phyloP scores from a whole-genome alignment of 2,329 filamentous ascomycete species.

The Pseudogymnoascus sp. region DNA sequence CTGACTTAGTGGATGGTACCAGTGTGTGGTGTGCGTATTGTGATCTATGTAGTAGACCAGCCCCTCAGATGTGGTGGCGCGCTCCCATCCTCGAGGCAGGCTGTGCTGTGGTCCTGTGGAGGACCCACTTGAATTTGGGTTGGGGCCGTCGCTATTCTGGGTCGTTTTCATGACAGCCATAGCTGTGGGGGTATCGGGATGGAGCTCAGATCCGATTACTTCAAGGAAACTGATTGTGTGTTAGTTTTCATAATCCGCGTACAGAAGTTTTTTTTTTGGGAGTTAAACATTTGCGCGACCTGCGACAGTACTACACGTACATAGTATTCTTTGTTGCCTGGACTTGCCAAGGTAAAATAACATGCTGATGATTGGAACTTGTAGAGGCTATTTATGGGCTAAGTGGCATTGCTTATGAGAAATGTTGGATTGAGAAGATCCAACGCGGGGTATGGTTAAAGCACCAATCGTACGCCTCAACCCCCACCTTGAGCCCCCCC shows the following conservation, averaged over 20 bases:
- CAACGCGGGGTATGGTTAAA: constrained; percentile 1
- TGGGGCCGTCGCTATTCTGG: background rate
- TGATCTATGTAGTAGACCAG: constrained; percentile 92
- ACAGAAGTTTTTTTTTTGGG: background rate
- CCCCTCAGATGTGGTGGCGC: constrained; percentile 83
- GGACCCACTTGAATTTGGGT: background rate
- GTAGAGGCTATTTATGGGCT: constrained; percentile 8
- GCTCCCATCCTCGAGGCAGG: constrained; percentile 88
- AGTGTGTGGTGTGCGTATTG: constrained; percentile 90
- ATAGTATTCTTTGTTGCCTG: background rate
- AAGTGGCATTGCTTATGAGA: constrained; percentile 3
- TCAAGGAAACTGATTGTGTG: background rate
- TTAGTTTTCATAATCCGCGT: background rate
- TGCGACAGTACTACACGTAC: background rate
- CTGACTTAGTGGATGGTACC: constrained; percentile 34
- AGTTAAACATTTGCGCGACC: background rate
- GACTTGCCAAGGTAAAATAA: background rate
- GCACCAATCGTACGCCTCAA: background rate
- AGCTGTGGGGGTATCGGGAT: background rate
- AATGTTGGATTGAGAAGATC: background rate
- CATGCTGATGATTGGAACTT: constrained; percentile 4
- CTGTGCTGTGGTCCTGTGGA: constrained; percentile 43
- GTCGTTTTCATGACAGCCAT: background rate
- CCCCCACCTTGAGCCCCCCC: background rate
- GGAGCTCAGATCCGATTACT: background rate